A percentile compares a stretch with the other conserved stretches of the same genome.
These are phyloP conservation scores for Pleurotus citrinopileatus DNA, from an alignment of 768 basidiomycete species.

Conservation along the genomic window DNA sequence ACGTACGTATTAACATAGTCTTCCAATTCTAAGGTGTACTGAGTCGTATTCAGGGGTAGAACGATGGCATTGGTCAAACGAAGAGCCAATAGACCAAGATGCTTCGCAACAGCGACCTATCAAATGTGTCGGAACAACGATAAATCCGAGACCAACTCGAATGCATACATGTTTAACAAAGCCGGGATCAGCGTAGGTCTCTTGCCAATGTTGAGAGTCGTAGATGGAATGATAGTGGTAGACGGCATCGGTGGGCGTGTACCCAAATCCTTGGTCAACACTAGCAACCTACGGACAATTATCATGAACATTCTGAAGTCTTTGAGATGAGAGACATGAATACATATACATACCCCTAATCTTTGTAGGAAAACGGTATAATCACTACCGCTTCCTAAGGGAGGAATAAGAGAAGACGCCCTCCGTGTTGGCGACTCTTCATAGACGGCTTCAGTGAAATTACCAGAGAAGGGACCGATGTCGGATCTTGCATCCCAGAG, in stretches of 20 bases:
- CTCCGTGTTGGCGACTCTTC: slow-evolving; percentile 23
- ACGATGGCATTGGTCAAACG: slow-evolving; percentile 61
- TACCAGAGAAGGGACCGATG: slow-evolving; percentile 45
- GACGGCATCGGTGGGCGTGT: slow-evolving; percentile 48
- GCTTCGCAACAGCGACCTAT: slow-evolving; percentile 65
- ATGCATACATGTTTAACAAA: slow-evolving; percentile 67
- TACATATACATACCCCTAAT: slow-evolving; percentile 36
- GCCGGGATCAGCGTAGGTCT: slow-evolving; percentile 71
- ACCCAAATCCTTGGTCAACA: slow-evolving; percentile 17
- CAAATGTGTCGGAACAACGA: background rate
- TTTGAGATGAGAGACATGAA: background rate
- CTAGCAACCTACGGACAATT: slow-evolving; percentile 20
- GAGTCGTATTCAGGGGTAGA: slow-evolving; percentile 74
- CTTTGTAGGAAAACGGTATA: slow-evolving; percentile 90
- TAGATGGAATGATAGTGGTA: slow-evolving; percentile 83
- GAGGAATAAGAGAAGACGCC: slow-evolving; percentile 33
- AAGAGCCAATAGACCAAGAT: slow-evolving; percentile 62
- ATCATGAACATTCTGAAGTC: background rate
- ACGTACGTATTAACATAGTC: slow-evolving; percentile 16
- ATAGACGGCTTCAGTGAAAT: background rate
- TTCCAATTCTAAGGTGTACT: slow-evolving; percentile 58
- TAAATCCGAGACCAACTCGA: no score
- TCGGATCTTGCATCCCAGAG: slow-evolving; percentile 80
- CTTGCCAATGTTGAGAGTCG: slow-evolving; percentile 71
- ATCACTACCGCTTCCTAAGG: slow-evolving; percentile 88